These are phyloP conservation scores for Parasitella parasitica DNA, from an alignment of 371 early-diverging fungal species.

Conservation along the genomic window DNA sequence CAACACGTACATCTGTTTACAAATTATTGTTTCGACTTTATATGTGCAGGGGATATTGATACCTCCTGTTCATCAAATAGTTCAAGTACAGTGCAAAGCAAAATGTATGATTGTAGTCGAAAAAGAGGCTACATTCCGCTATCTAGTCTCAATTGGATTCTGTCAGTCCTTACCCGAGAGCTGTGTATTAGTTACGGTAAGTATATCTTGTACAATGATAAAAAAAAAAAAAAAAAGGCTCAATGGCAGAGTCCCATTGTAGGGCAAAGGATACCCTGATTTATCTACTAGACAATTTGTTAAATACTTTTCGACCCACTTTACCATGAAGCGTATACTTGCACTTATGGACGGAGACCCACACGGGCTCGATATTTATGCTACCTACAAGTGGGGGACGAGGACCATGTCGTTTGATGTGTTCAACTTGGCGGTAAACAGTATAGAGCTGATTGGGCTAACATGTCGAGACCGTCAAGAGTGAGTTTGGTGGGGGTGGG, in stretches of 20 bases:
- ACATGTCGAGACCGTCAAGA: constrained; percentile 27
- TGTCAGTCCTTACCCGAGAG: constrained; percentile 19
- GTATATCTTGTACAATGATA: not conserved
- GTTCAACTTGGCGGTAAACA: constrained; percentile 35
- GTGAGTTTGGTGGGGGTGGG: no score
- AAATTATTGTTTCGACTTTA: no score
- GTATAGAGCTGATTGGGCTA: constrained; percentile 35
- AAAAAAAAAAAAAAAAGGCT: not conserved
- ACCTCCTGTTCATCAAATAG: constrained; percentile 36
- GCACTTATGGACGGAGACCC: constrained; percentile 49
- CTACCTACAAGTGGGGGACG: constrained; percentile 53
- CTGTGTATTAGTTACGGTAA: constrained; percentile 44
- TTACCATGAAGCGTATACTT: constrained; percentile 23
- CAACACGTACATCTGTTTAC: no score
- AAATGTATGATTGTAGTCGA: constrained; percentile 42
- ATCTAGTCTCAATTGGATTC: constrained; percentile 37
- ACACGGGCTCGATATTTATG: constrained; percentile 49
- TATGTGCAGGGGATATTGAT: constrained; percentile 33
- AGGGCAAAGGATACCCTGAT: constrained; percentile 52
- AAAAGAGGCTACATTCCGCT: constrained; percentile 52
- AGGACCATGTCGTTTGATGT: constrained; percentile 37
- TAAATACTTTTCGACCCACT: constrained; percentile 26
- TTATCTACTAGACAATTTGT: constrained; percentile 43
- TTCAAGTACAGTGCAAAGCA: constrained; percentile 33
- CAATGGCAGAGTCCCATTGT: not conserved